Percentiles rank a stretch among this genome's conserved stretches.
Evolutionary conservation across 176 grass and related monocot species (phyloP).

Genomic region (Puya raimondii): DNA sequence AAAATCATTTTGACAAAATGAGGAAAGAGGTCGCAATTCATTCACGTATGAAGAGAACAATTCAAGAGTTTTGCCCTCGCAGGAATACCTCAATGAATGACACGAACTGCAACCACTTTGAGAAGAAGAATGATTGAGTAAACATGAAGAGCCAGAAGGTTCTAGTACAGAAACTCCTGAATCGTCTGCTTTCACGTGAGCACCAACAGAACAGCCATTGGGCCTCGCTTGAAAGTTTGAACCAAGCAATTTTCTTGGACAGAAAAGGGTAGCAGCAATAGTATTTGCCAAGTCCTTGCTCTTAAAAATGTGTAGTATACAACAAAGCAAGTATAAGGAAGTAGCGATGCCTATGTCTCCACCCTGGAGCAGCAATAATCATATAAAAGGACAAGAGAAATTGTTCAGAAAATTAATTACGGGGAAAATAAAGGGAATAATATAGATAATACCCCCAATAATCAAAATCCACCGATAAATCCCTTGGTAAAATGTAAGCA

Average conservation of each 20-base stretch:
- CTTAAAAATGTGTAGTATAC: constrained; percentile 96
- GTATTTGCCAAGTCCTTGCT: constrained; percentile 85
- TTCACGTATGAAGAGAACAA: no score
- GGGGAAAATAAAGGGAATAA: no score
- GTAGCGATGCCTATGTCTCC: constrained; percentile 65
- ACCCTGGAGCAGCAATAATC: constrained; percentile 45
- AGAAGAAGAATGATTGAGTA: constrained; percentile 24
- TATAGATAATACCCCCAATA: no score
- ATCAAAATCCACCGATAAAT: no score
- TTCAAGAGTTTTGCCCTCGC: no score
- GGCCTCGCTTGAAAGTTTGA: constrained; percentile 24
- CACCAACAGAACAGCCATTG: constrained; percentile 35
- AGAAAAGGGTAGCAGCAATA: constrained; percentile 77
- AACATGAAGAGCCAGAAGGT: constrained; percentile 1
- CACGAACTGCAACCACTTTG: constrained; percentile 42
- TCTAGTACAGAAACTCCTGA: neutral
- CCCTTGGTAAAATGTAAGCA: neutral
- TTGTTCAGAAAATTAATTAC: neutral
- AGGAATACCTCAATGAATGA: constrained; percentile 57
- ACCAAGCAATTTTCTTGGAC: constrained; percentile 43
- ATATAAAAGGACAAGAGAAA: constrained; percentile 9
- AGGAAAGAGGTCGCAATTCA: no score
- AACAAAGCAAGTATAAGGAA: constrained; percentile 84
- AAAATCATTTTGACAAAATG: no score
- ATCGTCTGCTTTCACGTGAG: constrained; percentile 23